phyloP scores from a whole-genome alignment of 805 yeast genomes.

The Tetrapisispora phaffii region DNA sequence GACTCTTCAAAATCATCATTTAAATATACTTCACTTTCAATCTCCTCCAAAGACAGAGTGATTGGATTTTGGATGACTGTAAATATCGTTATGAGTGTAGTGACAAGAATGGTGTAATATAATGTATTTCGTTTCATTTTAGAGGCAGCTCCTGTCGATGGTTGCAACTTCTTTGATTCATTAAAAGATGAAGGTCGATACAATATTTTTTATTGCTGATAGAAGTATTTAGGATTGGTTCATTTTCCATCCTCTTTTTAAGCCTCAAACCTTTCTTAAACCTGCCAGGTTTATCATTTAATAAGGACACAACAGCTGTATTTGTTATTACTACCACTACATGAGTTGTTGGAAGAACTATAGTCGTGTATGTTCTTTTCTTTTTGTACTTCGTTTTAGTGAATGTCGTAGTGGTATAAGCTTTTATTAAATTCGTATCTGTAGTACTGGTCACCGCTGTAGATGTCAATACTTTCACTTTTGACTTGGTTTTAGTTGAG shows the following conservation, averaged over 20 bases:
- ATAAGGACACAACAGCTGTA: background rate
- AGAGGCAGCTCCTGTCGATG: background rate
- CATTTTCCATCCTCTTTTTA: background rate
- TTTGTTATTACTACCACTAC: background rate
- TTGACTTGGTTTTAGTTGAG: constrained; percentile 18
- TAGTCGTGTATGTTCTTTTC: background rate
- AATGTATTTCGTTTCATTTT: background rate
- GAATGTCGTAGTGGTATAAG: constrained; percentile 6
- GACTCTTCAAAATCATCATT: constrained; percentile 32
- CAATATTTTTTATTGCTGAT: background rate
- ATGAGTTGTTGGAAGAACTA: constrained; percentile 5
- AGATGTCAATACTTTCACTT: constrained; percentile 15
- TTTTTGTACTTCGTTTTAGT: constrained; percentile 2
- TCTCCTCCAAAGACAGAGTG: background rate
- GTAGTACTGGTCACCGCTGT: constrained; percentile 2
- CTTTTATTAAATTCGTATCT: constrained; percentile 10
- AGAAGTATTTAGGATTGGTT: background rate
- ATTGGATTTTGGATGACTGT: background rate
- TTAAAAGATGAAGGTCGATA: background rate
- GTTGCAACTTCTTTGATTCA: background rate
- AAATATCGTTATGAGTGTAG: background rate
- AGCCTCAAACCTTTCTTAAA: too few relatives aligned
- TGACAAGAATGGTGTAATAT: background rate
- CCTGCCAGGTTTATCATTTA: too few relatives aligned
- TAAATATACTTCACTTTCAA: background rate